A percentile compares a stretch with the other conserved stretches of the same genome.
phyloP scores from a whole-genome alignment of 495 filamentous ascomycete genomes.

The Staphylotrichum longicolle region DNA sequence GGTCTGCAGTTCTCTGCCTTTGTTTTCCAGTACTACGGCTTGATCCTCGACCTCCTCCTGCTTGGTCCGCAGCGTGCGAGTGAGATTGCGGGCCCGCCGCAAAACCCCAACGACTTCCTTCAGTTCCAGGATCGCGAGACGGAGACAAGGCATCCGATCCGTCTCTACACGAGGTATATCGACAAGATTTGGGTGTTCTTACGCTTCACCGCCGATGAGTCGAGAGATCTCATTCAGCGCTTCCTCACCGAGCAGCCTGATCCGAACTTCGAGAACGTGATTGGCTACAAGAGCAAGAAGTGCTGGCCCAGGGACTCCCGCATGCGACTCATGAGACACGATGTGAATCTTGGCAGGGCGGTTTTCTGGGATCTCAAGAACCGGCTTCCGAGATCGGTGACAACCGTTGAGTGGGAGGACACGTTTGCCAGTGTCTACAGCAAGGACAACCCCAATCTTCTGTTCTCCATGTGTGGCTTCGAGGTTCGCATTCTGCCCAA shows the following conservation, averaged over 20 bases:
- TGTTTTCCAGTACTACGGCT: conserved; percentile 97
- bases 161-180: conserved; percentile 95
- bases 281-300: conserved; percentile 98
- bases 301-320: conserved; percentile 98
- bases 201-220: conserved; percentile 89
- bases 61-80: conserved; percentile 92
- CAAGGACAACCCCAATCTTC: conserved; percentile 92
- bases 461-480: conserved; percentile 98
- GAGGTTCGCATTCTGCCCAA: conserved; percentile 97
- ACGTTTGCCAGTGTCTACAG: conserved; percentile 99
- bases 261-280: conserved; percentile 99
- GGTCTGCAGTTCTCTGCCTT: conserved; percentile 97
- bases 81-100: conserved; percentile 95
- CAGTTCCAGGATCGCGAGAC: conserved; percentile 92
- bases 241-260: conserved; percentile 98
- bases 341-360: conserved; percentile 96
- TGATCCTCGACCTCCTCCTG: conserved; percentile 91
- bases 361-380: conserved; percentile 99
- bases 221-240: conserved; percentile 91
- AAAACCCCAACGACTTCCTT: conserved; percentile 95
- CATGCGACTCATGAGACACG: conserved; percentile 98
- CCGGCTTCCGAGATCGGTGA: conserved; percentile 86
- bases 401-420: conserved; percentile 99
- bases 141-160: conserved; percentile 89
- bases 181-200: conserved; percentile 99